A percentile compares a stretch with the other conserved stretches of the same genome.
These are phyloP conservation scores for Cyathus striatus DNA, from an alignment of 768 basidiomycete genomes.

Conservation along the genomic window DNA sequence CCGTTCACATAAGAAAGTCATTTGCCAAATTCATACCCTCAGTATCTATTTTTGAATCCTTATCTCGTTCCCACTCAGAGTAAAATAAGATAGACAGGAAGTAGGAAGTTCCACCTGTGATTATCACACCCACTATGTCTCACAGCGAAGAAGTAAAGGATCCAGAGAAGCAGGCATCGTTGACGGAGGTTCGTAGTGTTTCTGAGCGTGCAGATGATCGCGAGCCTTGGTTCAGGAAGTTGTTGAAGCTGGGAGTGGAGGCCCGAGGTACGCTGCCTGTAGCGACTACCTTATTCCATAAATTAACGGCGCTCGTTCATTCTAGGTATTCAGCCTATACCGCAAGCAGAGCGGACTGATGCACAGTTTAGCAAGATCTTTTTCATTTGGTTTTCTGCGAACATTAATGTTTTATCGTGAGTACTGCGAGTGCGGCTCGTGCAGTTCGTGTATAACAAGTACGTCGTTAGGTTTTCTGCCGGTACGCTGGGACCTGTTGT, in stretches of 20 bases:
- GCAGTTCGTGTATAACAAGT: too few relatives aligned
- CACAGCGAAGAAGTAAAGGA: too few relatives aligned
- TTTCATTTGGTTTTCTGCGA: conserved; percentile 74
- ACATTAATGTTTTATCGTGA: conserved; percentile 62
- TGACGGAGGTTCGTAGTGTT: background rate
- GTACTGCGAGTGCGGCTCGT: conserved; percentile 8
- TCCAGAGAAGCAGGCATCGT: background rate
- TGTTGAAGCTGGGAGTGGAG: conserved; percentile 21
- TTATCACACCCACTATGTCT: too few relatives aligned
- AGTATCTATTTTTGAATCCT: too few relatives aligned
- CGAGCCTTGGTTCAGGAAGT: conserved; percentile 5
- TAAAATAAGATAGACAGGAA: too few relatives aligned
- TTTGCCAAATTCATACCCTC: too few relatives aligned
- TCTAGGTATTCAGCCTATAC: conserved; percentile 52
- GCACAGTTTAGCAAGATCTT: conserved; percentile 64
- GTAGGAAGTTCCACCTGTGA: too few relatives aligned
- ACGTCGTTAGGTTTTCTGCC: conserved; percentile 63
- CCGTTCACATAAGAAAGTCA: too few relatives aligned
- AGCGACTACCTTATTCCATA: too few relatives aligned
- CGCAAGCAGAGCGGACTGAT: conserved; percentile 50
- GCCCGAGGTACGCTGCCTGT: conserved; percentile 19
- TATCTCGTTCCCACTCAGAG: too few relatives aligned
- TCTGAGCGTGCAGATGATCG: too few relatives aligned
- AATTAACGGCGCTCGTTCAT: too few relatives aligned
- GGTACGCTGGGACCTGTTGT: conserved; percentile 61